Conservation (phyloP, 2,329 filamentous ascomycete species). For the Talaromyces albobiverticillius region DNA sequence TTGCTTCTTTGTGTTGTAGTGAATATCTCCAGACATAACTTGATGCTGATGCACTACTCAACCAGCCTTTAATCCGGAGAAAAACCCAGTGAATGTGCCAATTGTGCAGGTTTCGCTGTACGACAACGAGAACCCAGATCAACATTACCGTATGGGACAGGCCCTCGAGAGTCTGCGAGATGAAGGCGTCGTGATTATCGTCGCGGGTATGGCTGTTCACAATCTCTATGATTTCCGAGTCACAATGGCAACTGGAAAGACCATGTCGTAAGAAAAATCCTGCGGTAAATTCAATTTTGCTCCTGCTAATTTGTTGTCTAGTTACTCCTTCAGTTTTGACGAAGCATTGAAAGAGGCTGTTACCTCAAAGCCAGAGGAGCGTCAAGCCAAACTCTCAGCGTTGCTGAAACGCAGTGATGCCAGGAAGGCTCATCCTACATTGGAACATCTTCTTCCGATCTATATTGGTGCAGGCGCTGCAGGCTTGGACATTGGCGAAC, state of each 20-base stretch:
- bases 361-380: conserved; percentile 42
- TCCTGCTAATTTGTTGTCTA: conserved; percentile 32
- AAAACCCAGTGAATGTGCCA: conserved; percentile 63
- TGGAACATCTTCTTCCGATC: conserved; percentile 62
- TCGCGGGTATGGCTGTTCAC: conserved; percentile 73
- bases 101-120: conserved; percentile 72
- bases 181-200: conserved; percentile 65
- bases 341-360: conserved; percentile 65
- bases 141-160: conserved; percentile 66
- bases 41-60: not conserved
- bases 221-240: conserved; percentile 58
- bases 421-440: conserved; percentile 60
- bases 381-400: conserved; percentile 43
- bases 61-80: conserved; percentile 58
- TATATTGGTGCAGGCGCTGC: conserved; percentile 58
- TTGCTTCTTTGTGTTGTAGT: no score
- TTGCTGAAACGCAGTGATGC: conserved; percentile 53
- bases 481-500: conserved; percentile 45
- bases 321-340: conserved; percentile 63
- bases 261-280: conserved; percentile 10
- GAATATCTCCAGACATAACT: no score
- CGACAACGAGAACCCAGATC: conserved; percentile 59
- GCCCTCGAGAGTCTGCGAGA: conserved; percentile 65
- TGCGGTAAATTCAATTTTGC: not conserved
- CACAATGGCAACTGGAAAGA: conserved; percentile 1